These are phyloP conservation scores for Cystoisospora suis DNA, from an alignment of 169 alveolate genomes.

Conservation along the genomic window DNA sequence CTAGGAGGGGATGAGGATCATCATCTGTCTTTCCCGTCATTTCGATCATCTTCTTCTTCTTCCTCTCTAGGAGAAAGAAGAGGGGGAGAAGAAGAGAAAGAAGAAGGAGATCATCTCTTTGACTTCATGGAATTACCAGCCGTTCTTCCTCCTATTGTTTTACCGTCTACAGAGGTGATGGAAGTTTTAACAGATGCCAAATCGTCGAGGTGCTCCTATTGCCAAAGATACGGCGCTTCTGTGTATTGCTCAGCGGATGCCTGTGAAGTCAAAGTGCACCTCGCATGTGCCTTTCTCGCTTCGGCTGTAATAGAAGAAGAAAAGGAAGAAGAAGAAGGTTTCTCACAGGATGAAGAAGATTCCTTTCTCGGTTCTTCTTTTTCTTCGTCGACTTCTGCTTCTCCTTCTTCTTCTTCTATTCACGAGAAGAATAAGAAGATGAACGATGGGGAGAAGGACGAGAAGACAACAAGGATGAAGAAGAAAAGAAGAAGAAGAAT, in stretches of 20 bases:
- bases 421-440: background rate
- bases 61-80: no score
- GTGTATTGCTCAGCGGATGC: slow-evolving; percentile 11
- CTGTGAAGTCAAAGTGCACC: slow-evolving; percentile 15
- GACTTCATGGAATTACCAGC: slow-evolving; percentile 39
- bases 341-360: background rate
- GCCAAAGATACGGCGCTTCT: slow-evolving; percentile 11
- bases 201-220: slow-evolving; percentile 42
- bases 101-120: background rate
- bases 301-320: background rate
- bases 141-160: slow-evolving; percentile 55
- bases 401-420: background rate
- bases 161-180: slow-evolving; percentile 1
- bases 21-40: no score
- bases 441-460: background rate
- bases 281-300: slow-evolving; percentile 48
- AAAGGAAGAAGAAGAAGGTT: background rate
- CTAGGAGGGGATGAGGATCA: no score
- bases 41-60: no score
- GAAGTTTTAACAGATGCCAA: slow-evolving; percentile 37
- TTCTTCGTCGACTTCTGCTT: background rate
- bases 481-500: background rate
- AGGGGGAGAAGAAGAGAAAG: background rate
- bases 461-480: background rate
- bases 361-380: background rate